Evolutionary conservation across 2,329 filamentous ascomycete genomes (phyloP), one percentile per base, ranked within the genome.

Genomic region (Ascochyta fabae): DNA sequence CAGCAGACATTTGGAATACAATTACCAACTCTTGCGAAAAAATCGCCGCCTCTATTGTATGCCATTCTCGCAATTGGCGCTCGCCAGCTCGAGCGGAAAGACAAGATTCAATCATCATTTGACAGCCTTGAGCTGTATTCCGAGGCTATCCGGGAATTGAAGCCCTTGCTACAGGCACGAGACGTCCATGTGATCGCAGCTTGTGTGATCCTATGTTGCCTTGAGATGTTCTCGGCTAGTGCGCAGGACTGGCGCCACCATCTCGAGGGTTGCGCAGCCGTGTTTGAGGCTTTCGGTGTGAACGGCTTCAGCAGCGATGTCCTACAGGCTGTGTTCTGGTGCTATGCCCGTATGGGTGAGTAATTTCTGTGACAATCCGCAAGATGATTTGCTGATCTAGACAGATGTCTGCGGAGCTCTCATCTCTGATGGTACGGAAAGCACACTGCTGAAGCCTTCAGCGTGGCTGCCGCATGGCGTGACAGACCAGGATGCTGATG

Each of bases 291-390:
- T 0, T 78, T 80, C 3, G 80, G 78, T 0, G 81, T 83, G 36
- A 79, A 82, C 58, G 81, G 82, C 0, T 82, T 83, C 55, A 78
- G 77, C 0, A 80, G 80, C 0, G 80, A 80, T 3, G 72, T 81
- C 3, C 75, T 82, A 15, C 78, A 83, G 61, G 81, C 81, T 1
- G 67, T 84, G 0, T 84, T 84, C 54, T 84, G 82, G 82, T 83
- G 80, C 51, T 84, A 83, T 67, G 81, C 80, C 0, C 75, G 81
- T 7, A 84, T 84, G 81, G 80, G 73, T 76, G 53, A 43, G 61
- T 56, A 9, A 19, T 8, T 24, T 4, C 23, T 31, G 12, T 6
- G 3, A 4, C 12, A 6, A 1, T 31, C 19, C 7, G 15, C 12
- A n/a, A n/a, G 19, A n/a, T 40, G 26, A 22, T 36, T 36, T 29